phyloP scores from a whole-genome alignment of 345 rosid genomes.

The Rhodamnia rubescens region DNA sequence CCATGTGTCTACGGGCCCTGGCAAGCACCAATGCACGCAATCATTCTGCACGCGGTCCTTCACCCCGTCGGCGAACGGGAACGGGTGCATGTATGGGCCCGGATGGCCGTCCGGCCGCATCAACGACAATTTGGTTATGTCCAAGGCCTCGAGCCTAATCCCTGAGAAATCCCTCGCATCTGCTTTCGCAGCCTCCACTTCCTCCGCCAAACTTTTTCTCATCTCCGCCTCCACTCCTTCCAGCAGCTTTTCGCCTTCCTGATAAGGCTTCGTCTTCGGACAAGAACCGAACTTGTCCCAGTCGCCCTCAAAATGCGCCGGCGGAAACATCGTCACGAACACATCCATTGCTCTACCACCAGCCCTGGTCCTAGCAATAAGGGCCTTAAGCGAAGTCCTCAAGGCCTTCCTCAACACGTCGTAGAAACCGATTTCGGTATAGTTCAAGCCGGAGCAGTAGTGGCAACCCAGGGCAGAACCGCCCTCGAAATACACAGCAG shows the following conservation, averaged over 20 bases:
- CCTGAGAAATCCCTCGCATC: slow-evolving; percentile 7
- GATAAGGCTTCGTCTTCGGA: slow-evolving; percentile 59
- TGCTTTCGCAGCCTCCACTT: slow-evolving; percentile 35
- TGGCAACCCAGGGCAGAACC: slow-evolving; percentile 74
- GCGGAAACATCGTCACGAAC: slow-evolving; percentile 69
- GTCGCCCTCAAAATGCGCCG: slow-evolving; percentile 90
- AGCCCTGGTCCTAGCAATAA: slow-evolving; percentile 20
- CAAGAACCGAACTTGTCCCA: slow-evolving; percentile 95
- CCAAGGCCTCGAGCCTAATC: slow-evolving; percentile 53
- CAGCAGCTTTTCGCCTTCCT: slow-evolving; percentile 44
- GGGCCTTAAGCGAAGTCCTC: slow-evolving; percentile 46
- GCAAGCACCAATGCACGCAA: slow-evolving; percentile 96
- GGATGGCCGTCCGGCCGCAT: slow-evolving; percentile 92
- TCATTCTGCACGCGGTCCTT: slow-evolving; percentile 76
- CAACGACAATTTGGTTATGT: slow-evolving; percentile 55
- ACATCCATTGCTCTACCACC: slow-evolving; percentile 14
- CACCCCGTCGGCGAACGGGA: slow-evolving; percentile 68
- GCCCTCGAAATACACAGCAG: slow-evolving; percentile 69
- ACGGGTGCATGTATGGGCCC: slow-evolving; percentile 74
- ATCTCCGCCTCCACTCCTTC: slow-evolving; percentile 79
- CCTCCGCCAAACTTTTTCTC: slow-evolving; percentile 52
- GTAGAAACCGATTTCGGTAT: slow-evolving; percentile 70
- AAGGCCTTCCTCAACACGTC: slow-evolving; percentile 65
- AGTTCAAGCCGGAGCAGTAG: slow-evolving; percentile 57
- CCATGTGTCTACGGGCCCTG: slow-evolving; percentile 95